Evolutionary conservation across 2,329 filamentous ascomycete genomes (phyloP).

Genomic region (Zymoseptoria pseudotritici): DNA sequence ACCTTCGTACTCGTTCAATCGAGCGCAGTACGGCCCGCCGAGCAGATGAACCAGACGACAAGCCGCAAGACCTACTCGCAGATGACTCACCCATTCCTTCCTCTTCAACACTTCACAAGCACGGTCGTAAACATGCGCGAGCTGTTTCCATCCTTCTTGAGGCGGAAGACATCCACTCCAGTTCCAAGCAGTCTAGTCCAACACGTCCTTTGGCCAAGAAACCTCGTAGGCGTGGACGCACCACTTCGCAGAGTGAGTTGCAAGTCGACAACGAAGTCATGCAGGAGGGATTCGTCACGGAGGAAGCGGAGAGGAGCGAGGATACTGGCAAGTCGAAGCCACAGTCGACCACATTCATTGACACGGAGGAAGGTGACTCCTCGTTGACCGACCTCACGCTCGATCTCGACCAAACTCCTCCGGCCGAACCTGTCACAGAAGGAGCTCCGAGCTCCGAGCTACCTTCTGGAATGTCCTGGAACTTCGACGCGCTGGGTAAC

Average conservation of each 20-base stretch:
- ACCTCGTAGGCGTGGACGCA: neutral
- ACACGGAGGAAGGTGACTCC: neutral
- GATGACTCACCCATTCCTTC: neutral
- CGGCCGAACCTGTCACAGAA: neutral
- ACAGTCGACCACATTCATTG: neutral
- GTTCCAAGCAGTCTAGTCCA: neutral
- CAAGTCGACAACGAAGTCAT: neutral
- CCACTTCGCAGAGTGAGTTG: neutral
- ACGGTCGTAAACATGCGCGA: neutral
- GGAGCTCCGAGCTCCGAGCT: neutral
- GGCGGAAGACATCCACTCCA: neutral
- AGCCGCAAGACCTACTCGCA: neutral
- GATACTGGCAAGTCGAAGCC: neutral
- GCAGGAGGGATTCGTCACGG: too few relatives aligned
- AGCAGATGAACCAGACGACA: neutral
- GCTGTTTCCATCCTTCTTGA: neutral
- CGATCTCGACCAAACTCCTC: neutral
- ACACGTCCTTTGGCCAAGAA: neutral
- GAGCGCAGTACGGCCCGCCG: neutral
- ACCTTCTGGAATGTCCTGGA: neutral
- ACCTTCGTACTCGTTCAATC: neutral
- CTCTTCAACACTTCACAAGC: neutral
- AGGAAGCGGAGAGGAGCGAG: neutral
- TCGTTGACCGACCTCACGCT: neutral
- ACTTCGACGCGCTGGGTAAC: neutral